Evolutionary conservation across 306 rosid species (phyloP).

Genomic region (Calophaca sinica): DNA sequence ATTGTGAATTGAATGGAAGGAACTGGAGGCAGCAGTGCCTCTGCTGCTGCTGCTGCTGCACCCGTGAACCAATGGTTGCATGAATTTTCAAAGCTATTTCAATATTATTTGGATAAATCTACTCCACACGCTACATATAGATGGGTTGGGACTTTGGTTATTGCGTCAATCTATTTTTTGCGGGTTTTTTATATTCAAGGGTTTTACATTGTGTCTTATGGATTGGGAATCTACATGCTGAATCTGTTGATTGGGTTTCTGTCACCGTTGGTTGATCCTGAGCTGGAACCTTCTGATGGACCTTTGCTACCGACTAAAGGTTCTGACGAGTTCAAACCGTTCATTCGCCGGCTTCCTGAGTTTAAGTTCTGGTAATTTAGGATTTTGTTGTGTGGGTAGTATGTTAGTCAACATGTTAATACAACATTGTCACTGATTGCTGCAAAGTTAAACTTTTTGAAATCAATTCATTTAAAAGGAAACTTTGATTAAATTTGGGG

Average conservation of each 20-base stretch:
- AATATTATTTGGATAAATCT: constrained; percentile 75
- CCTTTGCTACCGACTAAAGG: constrained; percentile 86
- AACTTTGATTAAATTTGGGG: background rate
- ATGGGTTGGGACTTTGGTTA: constrained; percentile 68
- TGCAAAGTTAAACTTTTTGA: constrained; percentile 1
- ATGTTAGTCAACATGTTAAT: background rate
- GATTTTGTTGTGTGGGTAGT: constrained; percentile 7
- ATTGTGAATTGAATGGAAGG: constrained; percentile 80
- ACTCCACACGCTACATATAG: constrained; percentile 73
- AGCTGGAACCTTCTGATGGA: constrained; percentile 70
- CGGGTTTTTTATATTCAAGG: constrained; percentile 81
- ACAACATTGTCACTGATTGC: background rate
- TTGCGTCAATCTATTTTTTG: constrained; percentile 61
- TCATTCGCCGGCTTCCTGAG: constrained; percentile 92
- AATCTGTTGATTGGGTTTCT: constrained; percentile 85
- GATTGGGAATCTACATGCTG: constrained; percentile 85
- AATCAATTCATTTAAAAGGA: background rate
- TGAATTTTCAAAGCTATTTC: constrained; percentile 69
- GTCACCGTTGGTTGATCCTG: constrained; percentile 91
- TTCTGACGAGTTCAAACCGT: constrained; percentile 88
- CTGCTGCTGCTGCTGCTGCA: constrained; percentile 57
- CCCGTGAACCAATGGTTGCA: constrained; percentile 71
- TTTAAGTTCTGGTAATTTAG: constrained; percentile 87
- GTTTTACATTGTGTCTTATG: constrained; percentile 84
- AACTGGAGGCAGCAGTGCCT: constrained; percentile 70